Evolutionary conservation across 305 asterid genomes (phyloP).

Genomic region (Andrographis paniculata): DNA sequence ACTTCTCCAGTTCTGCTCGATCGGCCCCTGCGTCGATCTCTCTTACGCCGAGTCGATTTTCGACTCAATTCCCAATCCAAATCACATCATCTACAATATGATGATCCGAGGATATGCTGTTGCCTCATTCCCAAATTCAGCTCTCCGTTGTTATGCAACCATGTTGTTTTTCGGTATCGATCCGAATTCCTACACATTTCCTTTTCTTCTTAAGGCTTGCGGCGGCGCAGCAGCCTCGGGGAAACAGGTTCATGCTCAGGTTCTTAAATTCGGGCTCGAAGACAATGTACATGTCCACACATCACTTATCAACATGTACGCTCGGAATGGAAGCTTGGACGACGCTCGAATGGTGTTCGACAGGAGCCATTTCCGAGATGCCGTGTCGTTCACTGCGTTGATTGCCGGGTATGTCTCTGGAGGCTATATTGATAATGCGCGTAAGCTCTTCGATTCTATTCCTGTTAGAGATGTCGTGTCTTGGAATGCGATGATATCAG

Average conservation of each 20-base stretch:
- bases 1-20: conserved; percentile 47
- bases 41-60: conserved; percentile 43
- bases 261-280: conserved; percentile 44
- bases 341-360: conserved; percentile 57
- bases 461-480: conserved; percentile 55
- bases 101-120: conserved; percentile 48
- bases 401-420: conserved; percentile 38
- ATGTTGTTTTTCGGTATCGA: conserved; percentile 39
- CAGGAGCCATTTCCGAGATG: conserved; percentile 44
- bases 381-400: conserved; percentile 64
- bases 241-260: conserved; percentile 55
- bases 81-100: conserved; percentile 41
- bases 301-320: conserved; percentile 57
- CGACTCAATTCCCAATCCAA: conserved; percentile 36
- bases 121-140: conserved; percentile 31
- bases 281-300: conserved; percentile 51
- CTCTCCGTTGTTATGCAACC: conserved; percentile 29
- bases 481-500: conserved; percentile 61
- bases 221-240: conserved; percentile 28
- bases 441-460: conserved; percentile 43
- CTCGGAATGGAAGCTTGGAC: conserved; percentile 39
- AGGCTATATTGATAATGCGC: conserved; percentile 45
- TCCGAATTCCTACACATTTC: conserved; percentile 54
- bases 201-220: conserved; percentile 58
- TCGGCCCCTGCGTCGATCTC: conserved; percentile 39